phyloP scores from a whole-genome alignment of 2,329 filamentous ascomycete genomes.

The Albifimbria verrucaria region DNA sequence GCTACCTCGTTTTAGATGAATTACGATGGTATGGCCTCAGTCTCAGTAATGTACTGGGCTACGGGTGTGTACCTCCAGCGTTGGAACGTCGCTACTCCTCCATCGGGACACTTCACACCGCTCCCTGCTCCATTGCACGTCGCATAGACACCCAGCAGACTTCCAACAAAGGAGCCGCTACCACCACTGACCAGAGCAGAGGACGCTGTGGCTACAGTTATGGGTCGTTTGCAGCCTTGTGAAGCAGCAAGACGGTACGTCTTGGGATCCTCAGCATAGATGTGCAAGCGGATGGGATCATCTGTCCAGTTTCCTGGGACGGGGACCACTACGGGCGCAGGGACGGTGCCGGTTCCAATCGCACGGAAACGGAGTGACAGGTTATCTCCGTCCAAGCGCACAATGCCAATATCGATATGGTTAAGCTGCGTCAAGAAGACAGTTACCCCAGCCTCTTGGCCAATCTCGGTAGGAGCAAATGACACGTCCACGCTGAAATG shows the following conservation, averaged over 20 bases:
- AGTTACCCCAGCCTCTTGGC: conserved; percentile 50
- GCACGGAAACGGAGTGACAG: conserved; percentile 17
- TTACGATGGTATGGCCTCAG: background rate
- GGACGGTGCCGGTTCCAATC: conserved; percentile 17
- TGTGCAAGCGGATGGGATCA: conserved; percentile 20
- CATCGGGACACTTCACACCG: background rate
- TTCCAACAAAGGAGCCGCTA: conserved; percentile 12
- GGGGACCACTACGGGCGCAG: conserved; percentile 8
- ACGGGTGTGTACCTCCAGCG: background rate
- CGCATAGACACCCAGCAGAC: conserved; percentile 11
- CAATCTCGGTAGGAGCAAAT: conserved; percentile 32
- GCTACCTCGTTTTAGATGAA: no score
- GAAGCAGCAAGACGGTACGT: conserved; percentile 8
- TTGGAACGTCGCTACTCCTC: background rate
- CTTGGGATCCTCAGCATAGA: conserved; percentile 25
- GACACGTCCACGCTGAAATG: conserved; percentile 43
- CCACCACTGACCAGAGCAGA: conserved; percentile 10
- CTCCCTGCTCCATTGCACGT: conserved; percentile 11
- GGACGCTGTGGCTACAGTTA: conserved; percentile 2
- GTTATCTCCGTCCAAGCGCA: conserved; percentile 18
- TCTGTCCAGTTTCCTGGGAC: conserved; percentile 3
- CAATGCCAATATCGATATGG: conserved; percentile 44
- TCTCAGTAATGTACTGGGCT: background rate
- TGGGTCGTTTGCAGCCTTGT: background rate
- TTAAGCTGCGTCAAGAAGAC: conserved; percentile 52